Conservation (phyloP, 805 yeast genomes). For the Ogataea philodendri region DNA sequence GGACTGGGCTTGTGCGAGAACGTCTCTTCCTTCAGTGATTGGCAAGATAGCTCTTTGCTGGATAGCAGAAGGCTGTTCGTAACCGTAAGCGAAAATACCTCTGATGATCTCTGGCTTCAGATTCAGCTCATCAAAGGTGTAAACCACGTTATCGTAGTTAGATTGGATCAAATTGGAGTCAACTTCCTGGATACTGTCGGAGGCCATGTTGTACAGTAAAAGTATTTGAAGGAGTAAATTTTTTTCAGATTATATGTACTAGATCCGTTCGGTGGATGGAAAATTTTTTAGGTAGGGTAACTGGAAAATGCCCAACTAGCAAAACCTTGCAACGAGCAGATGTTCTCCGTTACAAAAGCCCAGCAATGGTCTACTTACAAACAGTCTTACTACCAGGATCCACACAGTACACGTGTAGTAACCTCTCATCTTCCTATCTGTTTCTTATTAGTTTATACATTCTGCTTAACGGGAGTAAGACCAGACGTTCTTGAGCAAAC, state of each 20-base stretch:
- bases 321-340: neutral
- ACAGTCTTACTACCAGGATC: neutral
- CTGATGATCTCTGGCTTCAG: constrained; percentile 70
- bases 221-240: constrained; percentile 12
- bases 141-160: constrained; percentile 90
- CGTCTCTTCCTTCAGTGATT: constrained; percentile 91
- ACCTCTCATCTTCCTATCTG: constrained; percentile 6
- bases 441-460: constrained; percentile 14
- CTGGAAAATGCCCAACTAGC: neutral
- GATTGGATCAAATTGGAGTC: constrained; percentile 84
- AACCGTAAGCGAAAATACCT: constrained; percentile 86
- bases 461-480: constrained; percentile 79
- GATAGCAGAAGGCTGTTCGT: constrained; percentile 95
- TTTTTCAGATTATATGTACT: constrained; percentile 8
- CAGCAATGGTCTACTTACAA: neutral
- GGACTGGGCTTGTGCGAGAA: constrained; percentile 97
- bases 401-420: neutral
- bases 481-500: constrained; percentile 96
- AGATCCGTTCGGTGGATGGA: constrained; percentile 13
- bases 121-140: constrained; percentile 74
- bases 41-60: constrained; percentile 97
- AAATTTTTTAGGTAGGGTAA: constrained; percentile 14
- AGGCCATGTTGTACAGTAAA: constrained; percentile 38
- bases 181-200: constrained; percentile 68
- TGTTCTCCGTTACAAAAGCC: neutral